Conservation (phyloP, 345 rosid genomes). For the Theobroma cacao region DNA sequence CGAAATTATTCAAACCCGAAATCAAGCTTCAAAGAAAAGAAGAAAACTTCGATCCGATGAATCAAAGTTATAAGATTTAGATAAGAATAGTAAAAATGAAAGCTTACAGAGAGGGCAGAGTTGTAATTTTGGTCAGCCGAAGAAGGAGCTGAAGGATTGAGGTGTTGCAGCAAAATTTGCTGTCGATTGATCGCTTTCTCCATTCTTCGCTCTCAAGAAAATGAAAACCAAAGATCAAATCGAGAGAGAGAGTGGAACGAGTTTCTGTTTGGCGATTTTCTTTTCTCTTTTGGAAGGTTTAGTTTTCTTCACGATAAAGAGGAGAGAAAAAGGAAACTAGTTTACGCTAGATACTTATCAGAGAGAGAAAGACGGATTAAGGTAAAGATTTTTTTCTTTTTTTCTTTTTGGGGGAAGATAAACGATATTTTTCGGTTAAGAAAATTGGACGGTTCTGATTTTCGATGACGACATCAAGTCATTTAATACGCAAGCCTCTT, state of each 20-base stretch:
- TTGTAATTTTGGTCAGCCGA: constrained; percentile 48
- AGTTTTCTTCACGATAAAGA: background rate
- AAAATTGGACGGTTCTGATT: background rate
- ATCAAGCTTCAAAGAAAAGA: background rate
- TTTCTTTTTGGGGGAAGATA: background rate
- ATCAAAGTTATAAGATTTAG: background rate
- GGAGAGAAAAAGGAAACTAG: background rate
- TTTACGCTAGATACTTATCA: background rate
- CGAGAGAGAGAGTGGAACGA: background rate
- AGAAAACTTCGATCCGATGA: background rate
- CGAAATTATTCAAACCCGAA: background rate
- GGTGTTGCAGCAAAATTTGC: constrained; percentile 79
- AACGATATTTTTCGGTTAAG: background rate
- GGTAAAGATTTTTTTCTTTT: background rate
- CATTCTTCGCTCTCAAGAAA: constrained; percentile 31
- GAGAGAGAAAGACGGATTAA: background rate
- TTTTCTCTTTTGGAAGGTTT: background rate
- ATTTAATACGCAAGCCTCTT: background rate
- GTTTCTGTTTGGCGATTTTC: background rate
- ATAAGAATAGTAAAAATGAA: background rate
- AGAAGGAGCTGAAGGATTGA: constrained; percentile 60
- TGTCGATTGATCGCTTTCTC: constrained; percentile 93
- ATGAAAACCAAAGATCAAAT: background rate
- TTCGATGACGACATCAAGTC: background rate
- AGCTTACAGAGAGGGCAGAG: constrained; percentile 67